A percentile compares a stretch with the other conserved stretches of the same genome.
Conservation (phyloP, 202 grass and related monocot genomes). For the Musa balbisiana region DNA sequence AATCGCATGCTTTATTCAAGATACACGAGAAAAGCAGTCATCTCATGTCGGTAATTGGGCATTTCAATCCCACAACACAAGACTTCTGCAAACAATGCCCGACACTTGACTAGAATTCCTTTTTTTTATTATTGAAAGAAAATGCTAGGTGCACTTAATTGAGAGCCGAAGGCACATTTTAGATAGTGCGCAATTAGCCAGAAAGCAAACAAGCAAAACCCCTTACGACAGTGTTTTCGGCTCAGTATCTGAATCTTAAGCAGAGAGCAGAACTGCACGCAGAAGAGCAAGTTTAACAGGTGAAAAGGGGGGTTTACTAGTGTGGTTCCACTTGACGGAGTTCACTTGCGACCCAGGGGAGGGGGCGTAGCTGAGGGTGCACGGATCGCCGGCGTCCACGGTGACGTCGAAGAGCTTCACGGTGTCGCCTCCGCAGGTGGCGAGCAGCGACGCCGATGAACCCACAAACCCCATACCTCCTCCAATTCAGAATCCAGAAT, state of each 20-base stretch:
- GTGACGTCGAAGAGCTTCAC: conserved; percentile 89
- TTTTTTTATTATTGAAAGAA: too few relatives aligned
- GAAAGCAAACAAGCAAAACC: neutral
- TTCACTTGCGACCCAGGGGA: conserved; percentile 47
- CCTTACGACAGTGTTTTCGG: neutral
- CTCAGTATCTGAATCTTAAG: too few relatives aligned
- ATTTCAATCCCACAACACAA: too few relatives aligned
- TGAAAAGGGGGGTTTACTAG: conserved; percentile 44
- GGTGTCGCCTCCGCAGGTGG: conserved; percentile 74
- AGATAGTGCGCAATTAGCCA: neutral
- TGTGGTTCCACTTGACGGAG: conserved; percentile 88
- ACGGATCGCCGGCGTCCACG: conserved; percentile 73
- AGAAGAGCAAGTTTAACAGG: neutral
- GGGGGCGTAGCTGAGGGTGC: conserved; percentile 74
- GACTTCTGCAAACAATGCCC: too few relatives aligned
- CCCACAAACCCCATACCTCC: conserved; percentile 62
- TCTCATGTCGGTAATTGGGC: too few relatives aligned
- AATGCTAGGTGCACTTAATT: too few relatives aligned
- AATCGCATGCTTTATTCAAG: too few relatives aligned
- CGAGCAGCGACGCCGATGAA: conserved; percentile 68
- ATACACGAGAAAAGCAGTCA: too few relatives aligned
- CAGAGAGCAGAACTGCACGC: neutral
- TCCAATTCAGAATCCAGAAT: neutral
- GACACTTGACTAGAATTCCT: too few relatives aligned
- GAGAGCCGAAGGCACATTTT: too few relatives aligned